phyloP scores from a whole-genome alignment of 331 rosid genomes.

The Acacia pycnantha region DNA sequence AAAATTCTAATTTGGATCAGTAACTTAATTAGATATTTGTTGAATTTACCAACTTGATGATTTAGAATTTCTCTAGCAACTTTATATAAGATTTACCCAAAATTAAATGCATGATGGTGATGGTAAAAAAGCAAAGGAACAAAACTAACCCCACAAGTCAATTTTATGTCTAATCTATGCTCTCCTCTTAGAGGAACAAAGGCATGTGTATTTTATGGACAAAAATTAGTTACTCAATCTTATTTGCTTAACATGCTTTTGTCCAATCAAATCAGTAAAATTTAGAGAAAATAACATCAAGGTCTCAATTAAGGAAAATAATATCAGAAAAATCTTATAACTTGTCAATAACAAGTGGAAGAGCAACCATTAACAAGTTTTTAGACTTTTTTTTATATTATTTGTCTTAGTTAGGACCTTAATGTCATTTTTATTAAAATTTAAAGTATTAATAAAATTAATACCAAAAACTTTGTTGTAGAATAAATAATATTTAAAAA shows the following conservation, averaged over 20 bases:
- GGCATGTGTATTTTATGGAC: neutral
- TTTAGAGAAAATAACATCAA: neutral
- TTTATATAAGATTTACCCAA: no score
- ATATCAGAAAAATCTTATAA: no score
- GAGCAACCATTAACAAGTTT: no score
- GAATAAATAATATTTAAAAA: neutral
- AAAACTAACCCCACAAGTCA: neutral
- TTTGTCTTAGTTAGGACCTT: no score
- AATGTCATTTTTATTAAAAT: neutral
- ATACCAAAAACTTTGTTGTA: neutral
- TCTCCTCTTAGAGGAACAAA: neutral
- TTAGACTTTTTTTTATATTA: no score
- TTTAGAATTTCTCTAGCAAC: no score
- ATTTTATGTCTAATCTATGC: conserved; percentile 11
- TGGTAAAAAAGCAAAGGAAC: neutral
- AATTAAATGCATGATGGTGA: neutral
- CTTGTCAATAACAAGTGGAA: no score
- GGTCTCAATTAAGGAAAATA: no score
- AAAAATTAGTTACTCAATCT: neutral
- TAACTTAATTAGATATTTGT: no score
- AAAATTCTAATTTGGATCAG: no score
- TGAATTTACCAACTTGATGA: no score
- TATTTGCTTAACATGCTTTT: neutral
- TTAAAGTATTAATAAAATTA: neutral
- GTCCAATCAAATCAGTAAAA: neutral